A percentile compares a stretch with the other conserved stretches of the same genome.
These are phyloP conservation scores for Trypanosoma caninum DNA, from an alignment of 208 protist genomes.

Conservation along the genomic window DNA sequence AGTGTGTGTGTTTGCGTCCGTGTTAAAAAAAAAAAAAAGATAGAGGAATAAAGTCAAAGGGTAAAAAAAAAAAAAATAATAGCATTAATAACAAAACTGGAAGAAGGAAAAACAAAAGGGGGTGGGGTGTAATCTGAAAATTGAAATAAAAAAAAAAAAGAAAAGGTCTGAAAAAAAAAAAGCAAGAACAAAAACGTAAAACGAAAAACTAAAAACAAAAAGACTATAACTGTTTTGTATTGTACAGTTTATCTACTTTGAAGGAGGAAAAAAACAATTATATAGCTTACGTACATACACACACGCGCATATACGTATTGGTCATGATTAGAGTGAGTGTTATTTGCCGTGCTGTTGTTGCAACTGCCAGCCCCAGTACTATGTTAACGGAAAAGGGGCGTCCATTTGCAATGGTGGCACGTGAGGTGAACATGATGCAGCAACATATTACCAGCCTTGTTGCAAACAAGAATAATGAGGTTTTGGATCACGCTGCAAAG, in stretches of 20 bases:
- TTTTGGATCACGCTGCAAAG: conserved; percentile 76
- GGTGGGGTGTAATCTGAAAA: too few species aligned
- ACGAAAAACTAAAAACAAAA: too few species aligned
- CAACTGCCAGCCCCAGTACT: neutral
- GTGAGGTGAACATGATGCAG: conserved; percentile 63
- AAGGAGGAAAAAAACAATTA: neutral
- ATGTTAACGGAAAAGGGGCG: conserved; percentile 38
- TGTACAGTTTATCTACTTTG: too few species aligned
- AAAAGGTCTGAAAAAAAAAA: too few species aligned
- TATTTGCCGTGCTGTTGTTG: neutral
- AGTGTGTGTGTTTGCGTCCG: neutral
- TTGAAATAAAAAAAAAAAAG: too few species aligned
- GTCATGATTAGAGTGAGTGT: neutral
- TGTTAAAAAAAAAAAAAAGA: neutral
- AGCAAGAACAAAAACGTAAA: too few species aligned
- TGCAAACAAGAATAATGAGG: conserved; percentile 55
- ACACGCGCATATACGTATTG: neutral
- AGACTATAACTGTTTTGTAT: too few species aligned
- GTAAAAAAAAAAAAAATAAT: too few species aligned
- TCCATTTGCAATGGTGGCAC: conserved; percentile 56
- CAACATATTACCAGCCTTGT: conserved; percentile 63
- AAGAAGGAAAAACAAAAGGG: too few species aligned
- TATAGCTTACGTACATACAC: neutral
- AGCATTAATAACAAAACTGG: too few species aligned
- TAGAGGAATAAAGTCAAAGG: too few species aligned